Evolutionary conservation across 139 green algal species (phyloP), one percentile per base, ranked within the genome.

Genomic region (Bryopsis sp.): DNA sequence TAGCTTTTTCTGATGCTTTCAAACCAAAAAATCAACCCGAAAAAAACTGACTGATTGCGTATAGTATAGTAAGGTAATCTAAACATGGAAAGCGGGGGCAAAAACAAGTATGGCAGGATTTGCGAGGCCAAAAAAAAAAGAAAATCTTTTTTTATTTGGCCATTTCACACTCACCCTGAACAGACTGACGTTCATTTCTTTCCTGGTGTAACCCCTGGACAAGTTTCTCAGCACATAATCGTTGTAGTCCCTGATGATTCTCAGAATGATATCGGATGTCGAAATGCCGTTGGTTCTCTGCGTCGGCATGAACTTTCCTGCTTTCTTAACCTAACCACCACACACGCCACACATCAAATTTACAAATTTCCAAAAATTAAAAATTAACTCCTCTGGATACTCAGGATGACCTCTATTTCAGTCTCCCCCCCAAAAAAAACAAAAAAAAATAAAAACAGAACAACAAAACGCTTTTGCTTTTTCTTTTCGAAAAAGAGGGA

Each of bases 221-320:
- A 96, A 79, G 76, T 97, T 96, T 66, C 90, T 82, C 77, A 96
- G 75, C 59, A 96, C 88, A 63, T 94, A 96, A 32, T 93, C 82
- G 64, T 96, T 95, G 79, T 96, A 96, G 74, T 95, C 75, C 47
- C 79, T 79, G 63, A 96, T 78, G 57, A 96, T 90, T 58, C 90
- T 87, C 69, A 96, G 78, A 69, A 96, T 96, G 71, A 96, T 74
- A 80, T 96, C 90, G 11, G 80, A 88, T 6, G 90, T 96, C 34
- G 83, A 92, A 5, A 96, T 79, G 31, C 90, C 90, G 11, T 96
- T 88, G 3, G 90, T 96, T 39, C 90, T 82, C 78, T 92, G 67
- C 24, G 89, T 96, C 64, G 88, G 85, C 67, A 74, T 78, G 74
- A 96, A 96, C 46, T 78, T 80, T 24, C 90, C 90, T 47, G 85